phyloP scores from a whole-genome alignment of 768 basidiomycete species.

The Trametes cinnabarina region DNA sequence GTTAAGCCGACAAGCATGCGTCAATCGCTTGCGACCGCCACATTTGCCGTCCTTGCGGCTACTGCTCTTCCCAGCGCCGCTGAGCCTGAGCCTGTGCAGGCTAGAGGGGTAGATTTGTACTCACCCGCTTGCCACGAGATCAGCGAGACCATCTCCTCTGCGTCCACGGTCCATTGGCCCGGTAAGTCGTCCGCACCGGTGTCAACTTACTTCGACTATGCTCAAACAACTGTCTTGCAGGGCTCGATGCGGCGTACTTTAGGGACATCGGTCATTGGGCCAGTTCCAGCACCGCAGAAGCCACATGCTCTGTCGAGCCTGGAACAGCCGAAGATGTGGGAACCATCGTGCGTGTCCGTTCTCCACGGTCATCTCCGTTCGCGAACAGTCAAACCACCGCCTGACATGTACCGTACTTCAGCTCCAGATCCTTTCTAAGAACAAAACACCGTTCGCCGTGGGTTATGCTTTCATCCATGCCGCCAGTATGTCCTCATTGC shows the following conservation, averaged over 20 bases:
- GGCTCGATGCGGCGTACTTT: conserved; percentile 31
- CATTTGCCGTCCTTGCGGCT: neutral
- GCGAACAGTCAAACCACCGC: neutral
- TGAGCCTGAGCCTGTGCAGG: neutral
- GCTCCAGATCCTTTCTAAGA: conserved; percentile 47
- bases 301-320: conserved; percentile 59
- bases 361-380: neutral
- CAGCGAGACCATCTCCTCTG: conserved; percentile 36
- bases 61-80: neutral
- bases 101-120: neutral
- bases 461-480: conserved; percentile 11
- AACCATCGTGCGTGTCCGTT: conserved; percentile 42
- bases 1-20: conserved; percentile 7
- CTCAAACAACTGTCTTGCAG: neutral
- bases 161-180: conserved; percentile 46
- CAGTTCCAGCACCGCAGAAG: conserved; percentile 42
- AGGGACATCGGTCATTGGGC: conserved; percentile 52
- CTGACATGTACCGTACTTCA: conserved; percentile 21
- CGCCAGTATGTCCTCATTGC: neutral
- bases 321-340: conserved; percentile 51
- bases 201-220: neutral
- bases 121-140: conserved; percentile 36
- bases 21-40: conserved; percentile 20
- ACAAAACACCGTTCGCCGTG: conserved; percentile 54
- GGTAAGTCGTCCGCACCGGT: conserved; percentile 26